Percentiles rank a stretch among this genome's conserved stretches.
Conservation (phyloP, 2,329 filamentous ascomycete species). For the Fusarium sororula region DNA sequence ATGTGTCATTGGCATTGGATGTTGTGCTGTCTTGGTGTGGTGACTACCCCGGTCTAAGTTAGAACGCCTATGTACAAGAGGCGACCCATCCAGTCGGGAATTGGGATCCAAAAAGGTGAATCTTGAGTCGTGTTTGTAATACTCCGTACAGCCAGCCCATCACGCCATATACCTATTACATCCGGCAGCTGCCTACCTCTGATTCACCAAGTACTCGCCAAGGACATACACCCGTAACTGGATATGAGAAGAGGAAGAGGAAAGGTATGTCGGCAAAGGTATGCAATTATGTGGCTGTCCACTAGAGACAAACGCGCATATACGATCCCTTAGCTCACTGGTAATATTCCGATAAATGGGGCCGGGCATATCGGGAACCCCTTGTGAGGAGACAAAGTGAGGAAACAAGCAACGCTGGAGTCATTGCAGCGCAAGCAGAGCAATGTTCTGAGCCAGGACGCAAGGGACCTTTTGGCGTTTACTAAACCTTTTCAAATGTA, state of each 20-base stretch:
- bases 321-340: not conserved
- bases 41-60: conserved; percentile 15
- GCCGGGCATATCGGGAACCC: conserved; percentile 5
- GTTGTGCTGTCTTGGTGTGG: conserved; percentile 18
- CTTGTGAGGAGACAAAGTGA: conserved; percentile 4
- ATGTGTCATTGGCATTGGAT: conserved; percentile 21
- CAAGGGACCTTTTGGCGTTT: not conserved
- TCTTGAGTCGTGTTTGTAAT: not conserved
- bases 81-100: conserved; percentile 34
- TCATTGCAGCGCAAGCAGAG: not conserved
- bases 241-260: not conserved
- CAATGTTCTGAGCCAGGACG: not conserved
- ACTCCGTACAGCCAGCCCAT: not conserved
- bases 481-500: not conserved
- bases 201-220: not conserved
- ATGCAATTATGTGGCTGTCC: conserved; percentile 18
- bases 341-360: not conserved
- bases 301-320: conserved; percentile 25
- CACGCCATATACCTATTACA: not conserved
- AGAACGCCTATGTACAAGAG: conserved; percentile 24
- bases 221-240: not conserved
- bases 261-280: not conserved
- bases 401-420: not conserved
- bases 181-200: not conserved
- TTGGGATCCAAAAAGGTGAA: not conserved